These are phyloP conservation scores for Ophiostoma ulmi DNA, from an alignment of 2,329 filamentous ascomycete species.

Conservation along the genomic window DNA sequence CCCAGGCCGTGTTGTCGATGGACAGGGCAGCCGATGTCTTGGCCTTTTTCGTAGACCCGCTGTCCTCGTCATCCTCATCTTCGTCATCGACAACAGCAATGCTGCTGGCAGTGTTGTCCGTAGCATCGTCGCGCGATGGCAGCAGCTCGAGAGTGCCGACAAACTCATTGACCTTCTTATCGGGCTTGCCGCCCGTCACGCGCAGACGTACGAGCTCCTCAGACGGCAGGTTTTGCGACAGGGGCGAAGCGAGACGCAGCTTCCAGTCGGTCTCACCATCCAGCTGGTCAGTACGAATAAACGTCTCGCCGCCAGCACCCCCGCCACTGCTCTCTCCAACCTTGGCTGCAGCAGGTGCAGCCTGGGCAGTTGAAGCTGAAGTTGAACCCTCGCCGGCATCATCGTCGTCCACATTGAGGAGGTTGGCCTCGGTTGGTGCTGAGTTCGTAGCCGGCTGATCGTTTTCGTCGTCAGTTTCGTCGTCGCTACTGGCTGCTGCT, in stretches of 20 bases:
- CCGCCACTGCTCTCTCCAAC: conserved; percentile 12
- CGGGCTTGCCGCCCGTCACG: conserved; percentile 82
- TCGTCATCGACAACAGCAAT: background rate
- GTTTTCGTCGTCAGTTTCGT: conserved; percentile 28
- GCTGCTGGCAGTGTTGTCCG: conserved; percentile 26
- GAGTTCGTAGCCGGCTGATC: background rate
- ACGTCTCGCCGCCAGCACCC: conserved; percentile 70
- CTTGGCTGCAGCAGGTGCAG: conserved; percentile 19
- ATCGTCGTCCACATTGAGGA: conserved; percentile 24
- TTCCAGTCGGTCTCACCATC: conserved; percentile 99
- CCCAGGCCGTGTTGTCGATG: conserved; percentile 98
- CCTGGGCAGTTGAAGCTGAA: conserved; percentile 25
- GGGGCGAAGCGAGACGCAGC: conserved; percentile 74
- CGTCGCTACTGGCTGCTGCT: background rate
- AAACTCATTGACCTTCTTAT: conserved; percentile 92
- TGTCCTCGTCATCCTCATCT: conserved; percentile 9
- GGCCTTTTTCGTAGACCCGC: conserved; percentile 30
- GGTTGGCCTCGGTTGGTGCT: background rate
- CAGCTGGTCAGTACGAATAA: conserved; percentile 94
- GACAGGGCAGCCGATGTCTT: conserved; percentile 58
- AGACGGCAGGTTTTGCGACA: conserved; percentile 73
- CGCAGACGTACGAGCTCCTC: conserved; percentile 65
- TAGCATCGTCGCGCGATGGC: conserved; percentile 48
- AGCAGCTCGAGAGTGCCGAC: conserved; percentile 78
- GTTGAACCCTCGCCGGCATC: background rate